These are phyloP conservation scores for Rhodotorula mucilaginosa DNA, from an alignment of 1,284 basidiomycete species.

Conservation along the genomic window DNA sequence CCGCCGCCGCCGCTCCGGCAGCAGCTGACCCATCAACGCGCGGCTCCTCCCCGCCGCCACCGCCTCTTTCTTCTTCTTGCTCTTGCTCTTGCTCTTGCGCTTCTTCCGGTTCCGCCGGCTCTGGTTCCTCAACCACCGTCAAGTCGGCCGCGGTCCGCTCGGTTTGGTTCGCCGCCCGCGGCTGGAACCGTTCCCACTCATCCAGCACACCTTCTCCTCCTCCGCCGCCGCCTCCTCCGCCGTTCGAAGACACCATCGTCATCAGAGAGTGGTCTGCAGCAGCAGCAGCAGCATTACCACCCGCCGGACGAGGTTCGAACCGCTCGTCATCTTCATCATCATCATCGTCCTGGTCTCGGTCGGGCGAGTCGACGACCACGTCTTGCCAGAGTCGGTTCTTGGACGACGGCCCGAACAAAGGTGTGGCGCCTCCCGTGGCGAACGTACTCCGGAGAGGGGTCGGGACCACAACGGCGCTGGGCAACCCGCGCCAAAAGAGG, in stretches of 20 bases:
- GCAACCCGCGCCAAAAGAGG: neutral
- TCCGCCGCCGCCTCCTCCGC: no score
- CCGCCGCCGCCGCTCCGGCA: no score
- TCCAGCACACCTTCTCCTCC: neutral
- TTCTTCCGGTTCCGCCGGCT: neutral
- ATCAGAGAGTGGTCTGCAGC: no score
- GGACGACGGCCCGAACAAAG: neutral
- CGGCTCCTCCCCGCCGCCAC: neutral
- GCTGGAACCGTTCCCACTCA: constrained; percentile 12
- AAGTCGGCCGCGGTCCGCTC: neutral
- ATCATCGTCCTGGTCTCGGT: neutral
- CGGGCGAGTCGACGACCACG: neutral
- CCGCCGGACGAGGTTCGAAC: constrained; percentile 20
- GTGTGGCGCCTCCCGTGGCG: neutral
- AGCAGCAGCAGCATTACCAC: neutral
- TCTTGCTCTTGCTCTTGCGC: neutral
- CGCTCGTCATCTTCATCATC: constrained; percentile 7
- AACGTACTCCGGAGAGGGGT: neutral
- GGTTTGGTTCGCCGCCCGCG: neutral
- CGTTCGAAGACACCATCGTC: neutral
- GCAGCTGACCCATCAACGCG: neutral
- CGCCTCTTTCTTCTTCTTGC: neutral
- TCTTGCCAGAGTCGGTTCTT: neutral
- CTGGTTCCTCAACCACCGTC: neutral
- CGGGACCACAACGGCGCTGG: neutral